Evolutionary conservation across 108 stramenopile species (phyloP).

Genomic region (Chaetoceros tenuissimus): DNA sequence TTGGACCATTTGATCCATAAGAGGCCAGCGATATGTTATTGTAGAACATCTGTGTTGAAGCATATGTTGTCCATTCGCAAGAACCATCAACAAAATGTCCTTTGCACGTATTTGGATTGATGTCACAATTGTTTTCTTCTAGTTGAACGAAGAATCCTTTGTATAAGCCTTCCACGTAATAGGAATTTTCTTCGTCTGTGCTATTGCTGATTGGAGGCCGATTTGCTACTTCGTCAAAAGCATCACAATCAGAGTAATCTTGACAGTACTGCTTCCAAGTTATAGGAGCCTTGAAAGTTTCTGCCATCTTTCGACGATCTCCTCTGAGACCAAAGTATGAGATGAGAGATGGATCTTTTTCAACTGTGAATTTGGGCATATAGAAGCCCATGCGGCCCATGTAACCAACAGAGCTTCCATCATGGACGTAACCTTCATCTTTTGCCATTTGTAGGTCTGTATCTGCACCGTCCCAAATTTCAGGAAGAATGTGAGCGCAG

Average conservation of each 20-base stretch:
- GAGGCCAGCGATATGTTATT: slow-evolving; percentile 1
- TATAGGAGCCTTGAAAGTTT: slow-evolving; percentile 9
- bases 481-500: too few species aligned
- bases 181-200: neutral
- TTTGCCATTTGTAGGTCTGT: too few species aligned
- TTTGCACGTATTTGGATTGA: neutral
- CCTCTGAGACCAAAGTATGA: slow-evolving; percentile 2
- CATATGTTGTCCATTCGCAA: neutral
- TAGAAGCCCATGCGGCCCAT: too few species aligned
- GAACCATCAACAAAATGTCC: neutral
- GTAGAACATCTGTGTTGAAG: neutral
- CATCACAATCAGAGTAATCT: too few species aligned
- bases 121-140: neutral
- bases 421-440: too few species aligned
- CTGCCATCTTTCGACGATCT: slow-evolving; percentile 2
- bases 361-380: neutral
- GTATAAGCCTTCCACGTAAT: neutral
- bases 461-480: too few species aligned
- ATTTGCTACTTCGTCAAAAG: too few species aligned
- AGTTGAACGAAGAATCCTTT: neutral
- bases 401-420: too few species aligned
- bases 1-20: neutral
- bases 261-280: slow-evolving; percentile 14
- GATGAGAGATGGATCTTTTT: slow-evolving; percentile 3
- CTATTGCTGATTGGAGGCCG: too few species aligned